Base-by-base conservation (phyloP, 345 rosid genomes). In the Crucihimalaya himalaica region DNA sequence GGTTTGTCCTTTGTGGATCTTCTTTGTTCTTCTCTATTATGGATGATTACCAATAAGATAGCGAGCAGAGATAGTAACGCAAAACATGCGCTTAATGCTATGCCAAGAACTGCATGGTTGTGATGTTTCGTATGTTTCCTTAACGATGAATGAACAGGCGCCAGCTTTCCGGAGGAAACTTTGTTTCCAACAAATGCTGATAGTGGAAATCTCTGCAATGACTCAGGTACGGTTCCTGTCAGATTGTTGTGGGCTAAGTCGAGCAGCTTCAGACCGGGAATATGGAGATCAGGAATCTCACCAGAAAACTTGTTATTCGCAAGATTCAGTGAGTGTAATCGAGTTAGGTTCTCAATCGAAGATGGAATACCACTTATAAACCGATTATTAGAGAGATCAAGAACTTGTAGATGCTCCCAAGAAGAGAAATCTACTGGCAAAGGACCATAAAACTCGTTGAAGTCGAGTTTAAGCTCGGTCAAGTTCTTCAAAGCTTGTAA, bases 221-320 rank as follows among this genome's bases (percentile, higher is more conserved):
- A 88, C 35, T 25, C 48, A 0, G 97, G 98, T 34, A 92, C 56
- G 14, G 58, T 63, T 48, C 97, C 97, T 50, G 84, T 79, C 63
- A 95, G 88, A 54, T 81, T 74, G 80, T 95, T 95, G 80, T 86
- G 78, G 56, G 93, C 73, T 58, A 95, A 77, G 80, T 85, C 75
- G 46, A 94, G 77, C 80, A 66, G 78, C 51, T 80, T 88, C 81
- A 94, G 76, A 40, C 70, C 79, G 2, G 89, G 84, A 28, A 72
- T 69, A 74, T 57, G 57, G 5, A 89, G 66, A 73, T 86, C 81
- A 28, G 98, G 95, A 73, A 94, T 80, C 32, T 77, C 85, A 34
- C 97, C 97, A 0, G 89, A 87, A 50, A 94, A 87, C 8, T 84
- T 88, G 83, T 94, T 94, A 55, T 82, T 70, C 4, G 90, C 86